phyloP scores from a whole-genome alignment of 106 monocot genomes.

The Cymbidium sinense region DNA sequence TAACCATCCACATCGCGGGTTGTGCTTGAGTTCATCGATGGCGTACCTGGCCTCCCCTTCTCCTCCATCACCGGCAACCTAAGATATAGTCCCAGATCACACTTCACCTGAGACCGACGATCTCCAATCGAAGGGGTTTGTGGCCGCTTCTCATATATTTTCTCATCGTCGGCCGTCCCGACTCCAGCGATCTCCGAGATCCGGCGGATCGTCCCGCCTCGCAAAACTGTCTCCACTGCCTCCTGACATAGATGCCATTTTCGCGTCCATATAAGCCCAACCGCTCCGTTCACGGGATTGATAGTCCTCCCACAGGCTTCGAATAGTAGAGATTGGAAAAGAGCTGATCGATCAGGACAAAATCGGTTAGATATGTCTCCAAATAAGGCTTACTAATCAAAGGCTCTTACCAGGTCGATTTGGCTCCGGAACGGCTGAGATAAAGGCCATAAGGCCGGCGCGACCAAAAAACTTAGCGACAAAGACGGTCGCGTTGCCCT shows the following conservation, averaged over 20 bases:
- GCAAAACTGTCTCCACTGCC: slow-evolving; percentile 75
- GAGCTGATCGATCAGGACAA: slow-evolving; percentile 21
- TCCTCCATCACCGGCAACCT: slow-evolving; percentile 11
- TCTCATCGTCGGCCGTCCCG: not conserved
- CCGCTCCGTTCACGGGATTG: slow-evolving; percentile 84
- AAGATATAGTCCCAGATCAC: slow-evolving; percentile 50
- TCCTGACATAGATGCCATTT: slow-evolving; percentile 77
- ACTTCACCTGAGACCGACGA: not conserved
- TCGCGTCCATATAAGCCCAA: slow-evolving; percentile 63
- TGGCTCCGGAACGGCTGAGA: slow-evolving; percentile 42
- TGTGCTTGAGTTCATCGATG: slow-evolving; percentile 47
- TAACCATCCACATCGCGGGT: slow-evolving; percentile 33
- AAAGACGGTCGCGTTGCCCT: slow-evolving; percentile 75
- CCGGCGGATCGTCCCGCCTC: slow-evolving; percentile 49
- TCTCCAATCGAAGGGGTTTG: not conserved
- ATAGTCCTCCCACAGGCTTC: slow-evolving; percentile 79
- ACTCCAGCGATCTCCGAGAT: slow-evolving; percentile 17
- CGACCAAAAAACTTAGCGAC: slow-evolving; percentile 86
- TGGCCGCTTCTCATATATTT: slow-evolving; percentile 1
- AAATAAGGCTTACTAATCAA: not conserved
- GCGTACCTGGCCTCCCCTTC: slow-evolving; percentile 35
- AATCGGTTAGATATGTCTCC: not conserved
- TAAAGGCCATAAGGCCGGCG: slow-evolving; percentile 52
- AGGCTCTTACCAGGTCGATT: slow-evolving; percentile 37
- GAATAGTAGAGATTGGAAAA: slow-evolving; percentile 80